A percentile compares a stretch with the other conserved stretches of the same genome.
phyloP scores from a whole-genome alignment of 2,329 filamentous ascomycete species.

The Trichoderma gracile region DNA sequence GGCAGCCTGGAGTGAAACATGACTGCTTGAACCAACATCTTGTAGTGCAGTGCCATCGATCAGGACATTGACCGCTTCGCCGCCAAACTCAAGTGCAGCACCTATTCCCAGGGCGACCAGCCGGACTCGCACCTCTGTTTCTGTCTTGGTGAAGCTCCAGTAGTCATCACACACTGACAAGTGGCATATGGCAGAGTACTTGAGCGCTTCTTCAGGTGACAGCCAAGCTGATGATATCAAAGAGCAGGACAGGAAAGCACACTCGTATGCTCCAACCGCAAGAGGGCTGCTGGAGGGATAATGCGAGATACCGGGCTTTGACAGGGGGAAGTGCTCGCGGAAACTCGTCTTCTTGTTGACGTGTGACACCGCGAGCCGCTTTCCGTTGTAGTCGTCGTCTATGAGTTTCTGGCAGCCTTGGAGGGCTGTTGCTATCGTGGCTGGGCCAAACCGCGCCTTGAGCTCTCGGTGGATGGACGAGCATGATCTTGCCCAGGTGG shows the following conservation, averaged over 20 bases:
- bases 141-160: not conserved
- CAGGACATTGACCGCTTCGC: not conserved
- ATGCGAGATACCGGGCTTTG: not conserved
- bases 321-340: not conserved
- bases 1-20: not conserved
- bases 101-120: not conserved
- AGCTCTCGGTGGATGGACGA: not conserved
- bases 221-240: not conserved
- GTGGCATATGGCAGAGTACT: not conserved
- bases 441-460: not conserved
- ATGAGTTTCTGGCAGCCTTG: not conserved
- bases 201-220: not conserved
- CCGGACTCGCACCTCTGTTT: not conserved
- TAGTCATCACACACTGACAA: not conserved
- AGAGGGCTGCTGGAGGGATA: not conserved
- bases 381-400: not conserved
- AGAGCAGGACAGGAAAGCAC: not conserved
- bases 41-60: not conserved
- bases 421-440: not conserved
- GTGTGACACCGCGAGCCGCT: not conserved
- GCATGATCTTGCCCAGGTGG: not conserved
- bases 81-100: not conserved
- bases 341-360: not conserved
- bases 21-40: not conserved
- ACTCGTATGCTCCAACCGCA: not conserved